Base-by-base conservation (phyloP, 306 rosid genomes). In the Mimosa bimucronata region DNA sequence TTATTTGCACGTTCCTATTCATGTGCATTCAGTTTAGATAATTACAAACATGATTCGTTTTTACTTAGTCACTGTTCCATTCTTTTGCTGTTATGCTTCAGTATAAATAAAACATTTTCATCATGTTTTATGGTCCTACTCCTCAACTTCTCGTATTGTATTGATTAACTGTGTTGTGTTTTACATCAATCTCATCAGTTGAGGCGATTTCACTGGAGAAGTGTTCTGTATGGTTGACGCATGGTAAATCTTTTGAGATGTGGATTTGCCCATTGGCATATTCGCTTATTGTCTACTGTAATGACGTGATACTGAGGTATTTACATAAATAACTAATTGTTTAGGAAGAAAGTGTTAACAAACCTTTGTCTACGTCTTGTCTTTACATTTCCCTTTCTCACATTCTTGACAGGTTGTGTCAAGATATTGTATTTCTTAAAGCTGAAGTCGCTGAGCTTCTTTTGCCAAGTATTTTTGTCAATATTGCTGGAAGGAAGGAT, bases 361-460 rank as follows among this genome's bases (percentile, higher is more conserved):
- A 40, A 23, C 23, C n/a, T 68, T 66, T 73, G 19, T 76, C 37
- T 58, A n/a, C 46, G 25, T 64, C 65, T 77, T 81, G 2, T 48
- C 52, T 73, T 71, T 61, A 45, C 46, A 34, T 66, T 79, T 45
- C 55, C 26, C 74, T 13, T 25, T 70, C 83, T 83, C 40, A 86
- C 74, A 79, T 77, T 74, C 40, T n/a, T 71, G 4, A 21, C 97
- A 94, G 98, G 83, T 91, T 94, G 80, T 94, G 97, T 85, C 94
- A 91, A 84, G 97, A 94, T 85, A 85, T 94, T 79, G 88, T 89
- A 48, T 60, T 87, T 81, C 80, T 83, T 66, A 91, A 92, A 92
- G 92, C 94, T 83, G 97, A 94, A 85, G 87, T 87, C 80, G 94
- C 98, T 23, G 97, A 94, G 89, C 92, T 94, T 67, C 89, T 94